Evolutionary conservation across 1,284 basidiomycete genomes (phyloP), one percentile per base, ranked within the genome.

Genomic region (Marasmius fiardii): DNA sequence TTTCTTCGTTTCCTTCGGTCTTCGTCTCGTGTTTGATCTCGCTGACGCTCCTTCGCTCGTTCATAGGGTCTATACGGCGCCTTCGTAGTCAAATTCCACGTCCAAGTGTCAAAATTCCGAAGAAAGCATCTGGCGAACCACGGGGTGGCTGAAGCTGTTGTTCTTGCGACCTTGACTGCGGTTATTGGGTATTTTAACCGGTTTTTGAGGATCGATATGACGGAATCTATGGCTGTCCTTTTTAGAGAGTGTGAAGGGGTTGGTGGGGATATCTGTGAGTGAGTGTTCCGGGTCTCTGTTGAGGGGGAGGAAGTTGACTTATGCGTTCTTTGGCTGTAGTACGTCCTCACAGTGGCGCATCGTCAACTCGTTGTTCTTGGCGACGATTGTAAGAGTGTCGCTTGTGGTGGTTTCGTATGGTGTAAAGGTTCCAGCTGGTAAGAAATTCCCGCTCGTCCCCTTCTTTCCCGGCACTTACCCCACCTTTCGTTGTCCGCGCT

Each of bases 151-250:
- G 97, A 99, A 71, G 97, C 93, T 0, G 89, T 98, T 23, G 78
- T 81, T 0, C 81, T 99, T 7, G 95, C 96, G 1, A 81, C 83
- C 1, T 64, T 98, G 41, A 99, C 97, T 0, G 96, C 95, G 0
- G 79, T 96, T 64, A 82, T 99, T 57, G 91, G 93, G 2, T 99
- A 96, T 71, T 90, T 90, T 65, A 99, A 99, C 72, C 87, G 91
- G 56, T 99, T 98, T 73, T 73, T 99, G 56, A 83, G 95, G 50
- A 92, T 98, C 51, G 97, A 99, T 71, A 99, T 99, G 97, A 98
- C 95, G 1, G 93, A 98, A 67, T 92, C 89, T 69, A 88, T 99
- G 82, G 88, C 92, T n/a, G 89, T 98, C 57, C 79, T 99, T 34
- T 99, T 99, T 71, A 83, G 92, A 58, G 96, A 99, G 68, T 99